A percentile compares a stretch with the other conserved stretches of the same genome.
These are phyloP conservation scores for Candida nemodendra DNA, from an alignment of 805 yeast species.

Conservation along the genomic window DNA sequence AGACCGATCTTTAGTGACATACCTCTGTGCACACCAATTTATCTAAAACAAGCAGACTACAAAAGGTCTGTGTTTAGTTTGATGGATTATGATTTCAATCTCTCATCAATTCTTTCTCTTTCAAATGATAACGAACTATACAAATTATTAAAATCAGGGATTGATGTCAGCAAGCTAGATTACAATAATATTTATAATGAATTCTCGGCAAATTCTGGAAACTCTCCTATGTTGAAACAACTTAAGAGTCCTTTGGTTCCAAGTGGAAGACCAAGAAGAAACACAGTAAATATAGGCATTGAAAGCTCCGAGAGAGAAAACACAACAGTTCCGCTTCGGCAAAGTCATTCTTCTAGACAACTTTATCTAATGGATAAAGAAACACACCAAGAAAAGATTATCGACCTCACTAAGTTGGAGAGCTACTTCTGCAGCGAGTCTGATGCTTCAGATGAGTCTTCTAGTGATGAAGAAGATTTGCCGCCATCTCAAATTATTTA, in stretches of 20 bases:
- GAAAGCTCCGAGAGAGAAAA: constrained; percentile 10
- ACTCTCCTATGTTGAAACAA: not conserved
- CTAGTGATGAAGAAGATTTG: constrained; percentile 9
- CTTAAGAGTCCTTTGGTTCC: constrained; percentile 3
- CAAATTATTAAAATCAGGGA: constrained; percentile 22
- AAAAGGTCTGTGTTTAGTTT: constrained; percentile 27
- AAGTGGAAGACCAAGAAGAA: constrained; percentile 25
- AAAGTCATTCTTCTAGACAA: constrained; percentile 30
- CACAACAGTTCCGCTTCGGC: constrained; percentile 18
- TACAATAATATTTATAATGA: constrained; percentile 27
- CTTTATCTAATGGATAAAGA: constrained; percentile 24
- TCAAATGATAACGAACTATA: constrained; percentile 27
- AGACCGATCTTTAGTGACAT: constrained; percentile 40
- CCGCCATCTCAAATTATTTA: too few relatives aligned
- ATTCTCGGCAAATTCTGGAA: constrained; percentile 7
- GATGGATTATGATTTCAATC: constrained; percentile 35
- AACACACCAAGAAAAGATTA: constrained; percentile 21
- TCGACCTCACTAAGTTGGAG: constrained; percentile 30
- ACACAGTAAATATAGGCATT: constrained; percentile 27
- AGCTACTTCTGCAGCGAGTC: constrained; percentile 30
- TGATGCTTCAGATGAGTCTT: constrained; percentile 23
- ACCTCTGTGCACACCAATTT: constrained; percentile 37
- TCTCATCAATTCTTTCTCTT: constrained; percentile 26
- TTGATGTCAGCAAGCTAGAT: constrained; percentile 28
- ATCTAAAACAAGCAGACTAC: constrained; percentile 27